Conservation (phyloP, 148 eudicot genomes). For the Camellia japonica region DNA sequence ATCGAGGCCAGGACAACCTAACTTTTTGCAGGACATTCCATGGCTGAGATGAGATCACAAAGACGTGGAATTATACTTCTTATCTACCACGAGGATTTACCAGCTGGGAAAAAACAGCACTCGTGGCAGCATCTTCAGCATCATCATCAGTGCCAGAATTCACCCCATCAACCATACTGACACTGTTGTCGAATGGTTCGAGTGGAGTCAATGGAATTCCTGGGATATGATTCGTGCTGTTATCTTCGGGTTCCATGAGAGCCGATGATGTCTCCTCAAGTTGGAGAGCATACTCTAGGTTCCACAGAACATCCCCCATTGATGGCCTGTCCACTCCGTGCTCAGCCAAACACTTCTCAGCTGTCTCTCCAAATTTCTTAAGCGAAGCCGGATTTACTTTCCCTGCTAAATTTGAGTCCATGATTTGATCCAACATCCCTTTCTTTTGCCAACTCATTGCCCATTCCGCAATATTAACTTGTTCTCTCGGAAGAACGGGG, state of each 20-base stretch:
- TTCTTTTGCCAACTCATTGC: background rate
- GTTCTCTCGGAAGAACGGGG: background rate
- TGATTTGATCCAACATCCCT: background rate
- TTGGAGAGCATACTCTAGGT: background rate
- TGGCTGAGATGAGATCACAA: too few relatives aligned
- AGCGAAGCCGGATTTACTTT: background rate
- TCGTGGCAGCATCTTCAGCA: background rate
- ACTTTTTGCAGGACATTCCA: background rate
- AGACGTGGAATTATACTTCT: slow-evolving; percentile 15
- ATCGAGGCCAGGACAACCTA: background rate
- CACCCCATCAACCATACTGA: too few relatives aligned
- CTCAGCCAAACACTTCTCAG: background rate
- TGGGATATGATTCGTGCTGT: too few relatives aligned
- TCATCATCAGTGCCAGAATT: too few relatives aligned
- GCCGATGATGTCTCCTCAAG: background rate
- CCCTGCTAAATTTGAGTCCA: background rate
- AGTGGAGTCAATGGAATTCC: too few relatives aligned
- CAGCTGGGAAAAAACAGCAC: slow-evolving; percentile 80
- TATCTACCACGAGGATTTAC: slow-evolving; percentile 90
- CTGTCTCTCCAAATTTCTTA: background rate
- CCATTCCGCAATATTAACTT: background rate
- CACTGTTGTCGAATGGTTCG: too few relatives aligned
- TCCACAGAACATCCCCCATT: background rate
- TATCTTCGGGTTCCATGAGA: too few relatives aligned
- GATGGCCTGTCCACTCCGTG: background rate